Percentiles rank a stretch among this genome's conserved stretches.
phyloP scores from a whole-genome alignment of 306 rosid genomes.

The Fagus sylvatica region DNA sequence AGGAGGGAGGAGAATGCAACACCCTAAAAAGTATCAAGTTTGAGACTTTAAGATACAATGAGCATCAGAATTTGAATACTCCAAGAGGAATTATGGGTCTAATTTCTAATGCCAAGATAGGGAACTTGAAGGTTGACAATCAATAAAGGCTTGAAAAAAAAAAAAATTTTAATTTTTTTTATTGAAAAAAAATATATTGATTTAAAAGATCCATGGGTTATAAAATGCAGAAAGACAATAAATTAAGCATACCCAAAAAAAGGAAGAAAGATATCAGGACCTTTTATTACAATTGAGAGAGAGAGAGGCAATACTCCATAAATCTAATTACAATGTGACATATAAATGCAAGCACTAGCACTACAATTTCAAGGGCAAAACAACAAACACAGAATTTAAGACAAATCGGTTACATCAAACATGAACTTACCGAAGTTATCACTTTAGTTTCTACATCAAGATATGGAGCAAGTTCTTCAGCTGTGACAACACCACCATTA shows the following conservation, averaged over 20 bases:
- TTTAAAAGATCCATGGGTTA: background rate
- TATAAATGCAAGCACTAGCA: background rate
- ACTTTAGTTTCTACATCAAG: constrained; percentile 63
- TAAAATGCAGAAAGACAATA: constrained; percentile 3
- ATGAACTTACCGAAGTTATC: constrained; percentile 47
- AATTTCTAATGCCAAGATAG: background rate
- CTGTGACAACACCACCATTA: constrained; percentile 92
- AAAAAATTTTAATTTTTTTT: no score
- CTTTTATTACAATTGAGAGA: background rate
- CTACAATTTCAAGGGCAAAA: constrained; percentile 8
- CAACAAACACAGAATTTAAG: constrained; percentile 4
- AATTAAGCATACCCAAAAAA: background rate
- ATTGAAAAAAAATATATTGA: no score
- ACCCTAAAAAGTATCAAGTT: background rate
- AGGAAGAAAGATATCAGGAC: background rate
- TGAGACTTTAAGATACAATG: background rate
- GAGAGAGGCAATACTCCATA: background rate
- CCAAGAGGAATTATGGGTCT: no score
- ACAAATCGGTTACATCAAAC: background rate
- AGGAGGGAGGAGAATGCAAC: background rate
- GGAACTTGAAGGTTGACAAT: background rate
- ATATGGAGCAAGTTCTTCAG: constrained; percentile 97
- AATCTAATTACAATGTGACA: background rate
- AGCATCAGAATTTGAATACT: background rate
- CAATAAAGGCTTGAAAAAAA: background rate